Evolutionary conservation across 768 basidiomycete genomes (phyloP).

Genomic region (Rubroboletus pulcherrimus): DNA sequence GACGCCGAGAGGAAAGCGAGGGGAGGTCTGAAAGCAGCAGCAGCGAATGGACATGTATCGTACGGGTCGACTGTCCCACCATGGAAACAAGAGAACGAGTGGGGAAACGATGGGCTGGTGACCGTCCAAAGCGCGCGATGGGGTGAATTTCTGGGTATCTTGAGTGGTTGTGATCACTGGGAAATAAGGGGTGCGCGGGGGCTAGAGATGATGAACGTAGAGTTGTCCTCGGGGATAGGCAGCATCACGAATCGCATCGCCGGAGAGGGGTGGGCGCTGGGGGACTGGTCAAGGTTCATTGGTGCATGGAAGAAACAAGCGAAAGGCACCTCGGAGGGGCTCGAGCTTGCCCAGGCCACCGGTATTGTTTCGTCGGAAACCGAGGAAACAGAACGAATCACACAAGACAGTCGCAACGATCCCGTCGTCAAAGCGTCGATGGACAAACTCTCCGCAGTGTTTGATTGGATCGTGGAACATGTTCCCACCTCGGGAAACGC

Average conservation of each 20-base stretch:
- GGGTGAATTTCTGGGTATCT: slow-evolving; percentile 91
- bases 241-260: slow-evolving; percentile 29
- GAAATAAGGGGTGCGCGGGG: slow-evolving; percentile 88
- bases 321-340: slow-evolving; percentile 36
- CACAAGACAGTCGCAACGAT: slow-evolving; percentile 40
- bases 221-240: slow-evolving; percentile 51
- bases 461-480: slow-evolving; percentile 78
- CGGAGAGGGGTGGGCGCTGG: slow-evolving; percentile 44
- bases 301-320: slow-evolving; percentile 59
- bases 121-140: slow-evolving; percentile 89
- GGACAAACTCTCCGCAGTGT: slow-evolving; percentile 67
- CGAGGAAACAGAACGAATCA: slow-evolving; percentile 14
- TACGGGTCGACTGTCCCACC: slow-evolving; percentile 29
- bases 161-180: slow-evolving; percentile 96
- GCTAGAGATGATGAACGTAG: slow-evolving; percentile 58
- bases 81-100: slow-evolving; percentile 51
- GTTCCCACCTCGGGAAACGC: slow-evolving; percentile 40
- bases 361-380: slow-evolving; percentile 8
- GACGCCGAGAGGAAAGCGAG: slow-evolving; percentile 67
- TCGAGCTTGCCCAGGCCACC: slow-evolving; percentile 26
- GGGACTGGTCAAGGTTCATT: slow-evolving; percentile 62
- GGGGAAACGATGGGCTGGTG: slow-evolving; percentile 92
- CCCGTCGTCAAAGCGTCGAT: slow-evolving; percentile 63
- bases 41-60: slow-evolving; percentile 1
- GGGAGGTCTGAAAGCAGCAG: slow-evolving; percentile 38